Evolutionary conservation across 345 rosid genomes (phyloP).

Genomic region (Citrus sp.): DNA sequence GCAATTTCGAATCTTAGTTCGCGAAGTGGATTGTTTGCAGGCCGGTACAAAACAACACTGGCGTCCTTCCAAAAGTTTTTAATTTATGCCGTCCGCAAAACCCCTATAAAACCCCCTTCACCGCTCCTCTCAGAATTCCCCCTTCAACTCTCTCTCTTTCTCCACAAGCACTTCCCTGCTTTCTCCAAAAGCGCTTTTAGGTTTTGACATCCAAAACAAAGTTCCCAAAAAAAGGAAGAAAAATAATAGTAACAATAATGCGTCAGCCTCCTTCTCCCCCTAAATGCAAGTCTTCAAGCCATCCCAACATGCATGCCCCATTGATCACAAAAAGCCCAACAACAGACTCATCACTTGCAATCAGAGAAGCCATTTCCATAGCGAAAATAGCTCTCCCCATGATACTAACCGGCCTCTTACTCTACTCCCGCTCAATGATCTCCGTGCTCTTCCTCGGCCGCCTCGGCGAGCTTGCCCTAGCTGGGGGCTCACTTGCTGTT

Average conservation of each 20-base stretch:
- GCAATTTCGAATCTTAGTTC: conserved; percentile 12
- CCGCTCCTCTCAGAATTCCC: conserved; percentile 1
- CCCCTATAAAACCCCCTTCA: conserved; percentile 17
- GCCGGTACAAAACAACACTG: not conserved
- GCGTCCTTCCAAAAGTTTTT: not conserved
- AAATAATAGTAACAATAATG: not conserved
- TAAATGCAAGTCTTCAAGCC: not conserved
- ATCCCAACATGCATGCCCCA: conserved; percentile 7
- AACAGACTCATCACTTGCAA: conserved; percentile 16
- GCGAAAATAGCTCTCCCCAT: conserved; percentile 62
- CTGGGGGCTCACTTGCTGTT: conserved; percentile 83
- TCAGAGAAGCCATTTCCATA: conserved; percentile 51
- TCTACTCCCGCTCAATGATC: conserved; percentile 81
- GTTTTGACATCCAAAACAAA: not conserved
- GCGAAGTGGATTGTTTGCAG: not conserved
- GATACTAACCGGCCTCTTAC: conserved; percentile 65
- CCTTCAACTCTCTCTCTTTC: not conserved
- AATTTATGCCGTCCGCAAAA: not conserved
- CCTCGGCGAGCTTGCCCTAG: conserved; percentile 64
- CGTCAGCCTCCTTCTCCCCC: not conserved
- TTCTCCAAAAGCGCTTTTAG: not conserved
- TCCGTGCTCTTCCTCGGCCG: conserved; percentile 77
- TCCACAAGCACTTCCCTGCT: not conserved
- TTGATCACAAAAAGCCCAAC: conserved; percentile 13
- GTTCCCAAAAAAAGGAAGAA: too few species aligned